These are phyloP conservation scores for Neltuma alba DNA, from an alignment of 306 rosid genomes.

Conservation along the genomic window DNA sequence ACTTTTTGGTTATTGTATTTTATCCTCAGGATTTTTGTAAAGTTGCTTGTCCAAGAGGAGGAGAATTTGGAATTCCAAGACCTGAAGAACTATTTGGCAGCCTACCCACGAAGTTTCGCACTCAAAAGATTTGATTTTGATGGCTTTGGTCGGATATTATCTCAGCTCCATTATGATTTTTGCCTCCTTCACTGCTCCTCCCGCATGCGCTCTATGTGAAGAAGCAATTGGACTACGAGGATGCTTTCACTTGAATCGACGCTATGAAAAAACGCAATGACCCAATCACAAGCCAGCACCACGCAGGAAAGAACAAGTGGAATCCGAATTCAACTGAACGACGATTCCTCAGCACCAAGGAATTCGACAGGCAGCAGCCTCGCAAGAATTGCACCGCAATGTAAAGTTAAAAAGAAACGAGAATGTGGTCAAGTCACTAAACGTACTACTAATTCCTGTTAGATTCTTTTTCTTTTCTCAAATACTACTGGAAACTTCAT, in stretches of 20 bases:
- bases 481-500: too few relatives aligned
- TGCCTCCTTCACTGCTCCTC: too few relatives aligned
- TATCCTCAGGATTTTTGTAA: too few relatives aligned
- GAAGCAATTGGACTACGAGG: too few relatives aligned
- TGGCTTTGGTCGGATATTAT: background rate
- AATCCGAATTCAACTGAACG: background rate
- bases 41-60: background rate
- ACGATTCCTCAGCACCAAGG: background rate
- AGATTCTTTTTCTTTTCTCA: too few relatives aligned
- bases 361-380: background rate
- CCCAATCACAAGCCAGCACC: background rate
- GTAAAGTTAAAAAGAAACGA: background rate
- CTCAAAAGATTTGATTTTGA: background rate
- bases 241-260: background rate
- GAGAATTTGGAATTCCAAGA: background rate
- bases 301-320: background rate
- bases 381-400: too few relatives aligned
- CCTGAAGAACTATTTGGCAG: too few relatives aligned
- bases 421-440: background rate
- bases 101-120: too few relatives aligned
- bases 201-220: too few relatives aligned
- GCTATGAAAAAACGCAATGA: background rate
- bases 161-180: background rate
- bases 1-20: background rate
- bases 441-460: background rate